Conservation (phyloP, 805 yeast genomes). For the Metschnikowia cerradonensis region DNA sequence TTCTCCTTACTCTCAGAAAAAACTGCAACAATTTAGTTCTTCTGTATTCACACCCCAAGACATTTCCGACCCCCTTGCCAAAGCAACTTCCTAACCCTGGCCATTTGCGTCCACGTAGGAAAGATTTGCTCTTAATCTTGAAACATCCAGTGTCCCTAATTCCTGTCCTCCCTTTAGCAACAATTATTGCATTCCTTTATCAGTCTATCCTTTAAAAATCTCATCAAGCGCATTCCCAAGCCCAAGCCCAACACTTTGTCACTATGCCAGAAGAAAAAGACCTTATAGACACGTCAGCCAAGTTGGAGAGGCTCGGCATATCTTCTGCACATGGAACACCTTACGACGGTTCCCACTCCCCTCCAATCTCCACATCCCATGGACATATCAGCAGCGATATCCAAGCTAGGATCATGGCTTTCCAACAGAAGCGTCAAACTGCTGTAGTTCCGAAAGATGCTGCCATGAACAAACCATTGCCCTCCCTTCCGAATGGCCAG, state of each 20-base stretch:
- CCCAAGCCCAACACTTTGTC: not conserved
- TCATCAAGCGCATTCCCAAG: not conserved
- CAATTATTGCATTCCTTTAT: not conserved
- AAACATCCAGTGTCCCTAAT: not conserved
- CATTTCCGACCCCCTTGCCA: not conserved
- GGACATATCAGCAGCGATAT: slow-evolving; percentile 59
- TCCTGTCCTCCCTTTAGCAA: not conserved
- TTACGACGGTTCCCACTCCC: slow-evolving; percentile 16
- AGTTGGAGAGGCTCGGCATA: slow-evolving; percentile 14
- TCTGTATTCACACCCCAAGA: not conserved
- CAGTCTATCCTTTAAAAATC: not conserved
- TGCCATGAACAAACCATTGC: slow-evolving; percentile 11
- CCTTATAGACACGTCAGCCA: slow-evolving; percentile 12
- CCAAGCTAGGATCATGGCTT: slow-evolving; percentile 83
- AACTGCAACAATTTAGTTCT: not conserved
- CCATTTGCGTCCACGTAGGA: not conserved
- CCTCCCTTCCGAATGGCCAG: slow-evolving; percentile 15
- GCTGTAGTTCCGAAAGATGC: slow-evolving; percentile 11
- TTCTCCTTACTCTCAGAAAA: slow-evolving; percentile 3
- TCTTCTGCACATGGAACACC: slow-evolving; percentile 12
- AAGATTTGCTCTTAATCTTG: not conserved
- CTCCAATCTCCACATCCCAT: slow-evolving; percentile 18
- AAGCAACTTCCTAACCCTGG: not conserved
- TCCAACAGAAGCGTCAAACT: slow-evolving; percentile 66
- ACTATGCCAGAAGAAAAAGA: slow-evolving; percentile 13